Base-by-base conservation (phyloP, 2,329 filamentous ascomycete species). In the Apiospora pterosperma region DNA sequence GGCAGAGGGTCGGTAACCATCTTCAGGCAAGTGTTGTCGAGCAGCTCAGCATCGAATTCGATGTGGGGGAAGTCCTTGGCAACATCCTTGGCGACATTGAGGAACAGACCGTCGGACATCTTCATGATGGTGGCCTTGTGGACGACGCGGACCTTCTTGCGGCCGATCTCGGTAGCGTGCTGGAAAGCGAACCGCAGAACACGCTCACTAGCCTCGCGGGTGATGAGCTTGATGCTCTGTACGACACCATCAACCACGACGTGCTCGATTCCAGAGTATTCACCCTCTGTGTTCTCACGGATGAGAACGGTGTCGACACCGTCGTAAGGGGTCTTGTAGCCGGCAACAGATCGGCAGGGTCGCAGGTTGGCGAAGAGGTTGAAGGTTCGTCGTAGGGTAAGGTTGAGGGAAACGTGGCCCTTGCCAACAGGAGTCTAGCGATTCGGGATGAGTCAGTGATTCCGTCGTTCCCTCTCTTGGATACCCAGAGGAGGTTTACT, bases 111-210 rank as follows among this genome's bases (percentile, higher is more conserved):
- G 80, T 99, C 96, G 78, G 91, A 95, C 92, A 97, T 97, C 90
- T 99, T 99, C 96, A 99, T 99, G 85, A 99, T 99, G 77, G 96
- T 98, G 79, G 96, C 96, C 89, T 99, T 99, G 91, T 99, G 96
- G 69, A 98, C 94, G 66, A 93, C 95, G 76, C 94, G 93, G 76
- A 98, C 95, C 91, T 97, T 97, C 79, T 89, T 94, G 85, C 92
- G 92, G 82, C 94, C 93, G 76, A 97, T 91, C 73, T 92, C 88
- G 81, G 96, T 87, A 73, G 96, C 96, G 79, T 99, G 93, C 84
- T 99, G 95, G 90, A 99, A 99, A 75, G 96, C 96, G 80, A 93
- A 99, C 77, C 94, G 91, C 71, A 98, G 89, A 63, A 99, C 96
- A 74, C 96, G 91, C 89, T 99, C 96, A 71, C 89, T 94, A 69